Percentiles rank a stretch among this genome's conserved stretches.
phyloP scores from a whole-genome alignment of 2,329 filamentous ascomycete genomes.

The Exophiala sideris region DNA sequence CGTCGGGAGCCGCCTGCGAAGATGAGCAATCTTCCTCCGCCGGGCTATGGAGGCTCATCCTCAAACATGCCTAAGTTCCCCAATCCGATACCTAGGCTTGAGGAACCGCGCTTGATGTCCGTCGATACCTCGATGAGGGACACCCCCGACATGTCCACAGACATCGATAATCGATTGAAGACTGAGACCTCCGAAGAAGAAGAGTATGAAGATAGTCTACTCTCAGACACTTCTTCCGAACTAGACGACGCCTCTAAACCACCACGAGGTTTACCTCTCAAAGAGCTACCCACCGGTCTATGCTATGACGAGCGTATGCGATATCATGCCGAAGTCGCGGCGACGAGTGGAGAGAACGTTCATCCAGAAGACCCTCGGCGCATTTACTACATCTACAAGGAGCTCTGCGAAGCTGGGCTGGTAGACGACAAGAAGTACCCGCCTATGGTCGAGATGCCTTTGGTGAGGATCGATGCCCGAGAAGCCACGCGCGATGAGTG shows the following conservation, averaged over 20 bases:
- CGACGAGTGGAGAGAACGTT: constrained; percentile 62
- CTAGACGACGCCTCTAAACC: constrained; percentile 32
- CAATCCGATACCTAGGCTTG: constrained; percentile 9
- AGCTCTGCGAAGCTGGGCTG: constrained; percentile 76
- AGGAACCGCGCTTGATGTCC: constrained; percentile 4
- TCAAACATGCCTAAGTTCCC: constrained; percentile 8
- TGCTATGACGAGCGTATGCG: constrained; percentile 97
- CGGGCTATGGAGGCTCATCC: constrained; percentile 4
- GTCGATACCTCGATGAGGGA: constrained; percentile 22
- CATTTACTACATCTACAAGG: constrained; percentile 89
- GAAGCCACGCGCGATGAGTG: constrained; percentile 78
- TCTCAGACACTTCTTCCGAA: constrained; percentile 24
- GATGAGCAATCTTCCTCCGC: constrained; percentile 10
- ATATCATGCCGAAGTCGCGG: constrained; percentile 81
- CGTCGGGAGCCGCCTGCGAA: not conserved
- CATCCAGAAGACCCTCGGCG: constrained; percentile 92
- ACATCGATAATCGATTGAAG: constrained; percentile 16
- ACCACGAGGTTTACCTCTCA: constrained; percentile 43
- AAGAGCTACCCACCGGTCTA: constrained; percentile 66
- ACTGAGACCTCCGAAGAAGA: constrained; percentile 24
- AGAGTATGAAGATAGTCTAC: constrained; percentile 23
- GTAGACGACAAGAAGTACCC: constrained; percentile 59
- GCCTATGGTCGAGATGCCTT: constrained; percentile 49
- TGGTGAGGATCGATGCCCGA: constrained; percentile 71
- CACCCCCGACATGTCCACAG: constrained; percentile 18